phyloP scores from a whole-genome alignment of 805 yeast genomes.

The Metschnikowia lachancei region DNA sequence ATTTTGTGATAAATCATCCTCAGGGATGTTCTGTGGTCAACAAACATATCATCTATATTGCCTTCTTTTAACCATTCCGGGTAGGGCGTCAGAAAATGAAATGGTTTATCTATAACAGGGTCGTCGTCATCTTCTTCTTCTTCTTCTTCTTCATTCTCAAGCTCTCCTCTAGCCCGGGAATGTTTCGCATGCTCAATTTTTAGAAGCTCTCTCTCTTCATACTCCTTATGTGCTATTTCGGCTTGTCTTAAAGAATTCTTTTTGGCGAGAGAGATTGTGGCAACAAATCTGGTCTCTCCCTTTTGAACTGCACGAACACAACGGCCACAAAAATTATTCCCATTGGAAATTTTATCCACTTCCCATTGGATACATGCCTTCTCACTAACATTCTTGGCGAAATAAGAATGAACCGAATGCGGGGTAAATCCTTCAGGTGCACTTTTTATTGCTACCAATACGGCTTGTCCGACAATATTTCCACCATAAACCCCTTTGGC shows the following conservation, averaged over 20 bases:
- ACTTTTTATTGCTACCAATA: constrained; percentile 37
- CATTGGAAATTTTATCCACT: constrained; percentile 36
- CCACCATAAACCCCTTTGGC: constrained; percentile 44
- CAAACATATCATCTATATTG: constrained; percentile 12
- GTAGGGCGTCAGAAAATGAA: constrained; percentile 34
- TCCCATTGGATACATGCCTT: constrained; percentile 27
- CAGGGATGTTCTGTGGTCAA: constrained; percentile 9
- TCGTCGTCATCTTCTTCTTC: constrained; percentile 27
- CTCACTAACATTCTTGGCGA: constrained; percentile 39
- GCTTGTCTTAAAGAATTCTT: constrained; percentile 28
- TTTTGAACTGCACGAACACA: constrained; percentile 31
- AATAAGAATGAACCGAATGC: constrained; percentile 41
- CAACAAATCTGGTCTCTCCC: constrained; percentile 30
- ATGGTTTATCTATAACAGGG: constrained; percentile 26
- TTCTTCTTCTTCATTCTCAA: constrained; percentile 24
- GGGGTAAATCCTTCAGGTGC: constrained; percentile 37
- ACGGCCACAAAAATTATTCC: constrained; percentile 36
- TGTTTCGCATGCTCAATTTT: constrained; percentile 5
- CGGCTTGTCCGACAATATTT: constrained; percentile 34
- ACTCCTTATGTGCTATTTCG: constrained; percentile 23
- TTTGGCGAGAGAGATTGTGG: constrained; percentile 36
- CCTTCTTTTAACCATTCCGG: constrained; percentile 29
- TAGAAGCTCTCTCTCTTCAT: constrained; percentile 10
- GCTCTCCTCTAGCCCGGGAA: not conserved
- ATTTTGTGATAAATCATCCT: constrained; percentile 26